Conservation (phyloP, 768 basidiomycete genomes). For the Mycena metata region DNA sequence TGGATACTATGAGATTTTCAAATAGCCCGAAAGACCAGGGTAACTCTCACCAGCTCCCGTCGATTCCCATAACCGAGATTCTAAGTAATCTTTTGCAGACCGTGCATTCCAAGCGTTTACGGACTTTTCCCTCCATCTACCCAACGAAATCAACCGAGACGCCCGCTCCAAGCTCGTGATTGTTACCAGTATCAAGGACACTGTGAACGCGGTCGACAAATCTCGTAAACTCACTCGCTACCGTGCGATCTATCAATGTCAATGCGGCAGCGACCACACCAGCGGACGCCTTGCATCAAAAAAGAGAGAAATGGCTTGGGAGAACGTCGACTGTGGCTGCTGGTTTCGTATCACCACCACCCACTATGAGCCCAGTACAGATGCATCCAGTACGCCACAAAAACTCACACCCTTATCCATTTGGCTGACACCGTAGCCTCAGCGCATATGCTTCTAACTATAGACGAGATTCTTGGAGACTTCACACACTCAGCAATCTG, state of each 20-base stretch:
- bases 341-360: constrained; percentile 39
- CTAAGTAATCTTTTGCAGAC: neutral
- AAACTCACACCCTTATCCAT: neutral
- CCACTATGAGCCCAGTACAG: constrained; percentile 25
- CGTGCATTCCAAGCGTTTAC: neutral
- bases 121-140: neutral
- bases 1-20: neutral
- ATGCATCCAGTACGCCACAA: neutral
- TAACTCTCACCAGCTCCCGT: neutral
- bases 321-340: constrained; percentile 33
- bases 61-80: neutral
- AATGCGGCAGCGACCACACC: constrained; percentile 36
- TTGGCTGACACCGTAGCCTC: neutral
- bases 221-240: neutral
- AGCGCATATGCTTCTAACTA: constrained; percentile 9
- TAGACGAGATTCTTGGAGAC: constrained; percentile 37
- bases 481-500: constrained; percentile 41
- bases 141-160: neutral
- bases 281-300: constrained; percentile 32
- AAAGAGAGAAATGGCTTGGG: constrained; percentile 37
- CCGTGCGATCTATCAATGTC: constrained; percentile 34
- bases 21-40: constrained; percentile 5
- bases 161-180: constrained; percentile 14
- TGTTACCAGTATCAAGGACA: neutral
- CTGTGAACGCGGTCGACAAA: neutral